A percentile compares a stretch with the other conserved stretches of the same genome.
Evolutionary conservation across 495 filamentous ascomycete genomes (phyloP).

Genomic region (Neurospora africana): DNA sequence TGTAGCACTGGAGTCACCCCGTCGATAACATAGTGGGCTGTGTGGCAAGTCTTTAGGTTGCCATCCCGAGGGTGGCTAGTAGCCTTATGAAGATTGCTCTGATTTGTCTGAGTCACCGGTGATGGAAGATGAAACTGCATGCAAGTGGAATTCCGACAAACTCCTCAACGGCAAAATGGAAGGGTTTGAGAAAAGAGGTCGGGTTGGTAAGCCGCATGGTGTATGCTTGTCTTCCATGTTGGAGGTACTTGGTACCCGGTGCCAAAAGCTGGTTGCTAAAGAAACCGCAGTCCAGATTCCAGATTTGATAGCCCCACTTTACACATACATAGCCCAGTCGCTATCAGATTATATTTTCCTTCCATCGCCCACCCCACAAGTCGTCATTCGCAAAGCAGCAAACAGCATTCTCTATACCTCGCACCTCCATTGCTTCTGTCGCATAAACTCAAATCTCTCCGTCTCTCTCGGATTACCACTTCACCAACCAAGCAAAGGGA

Average conservation of each 20-base stretch:
- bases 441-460: constrained; percentile 5
- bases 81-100: neutral
- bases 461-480: neutral
- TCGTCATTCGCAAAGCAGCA: constrained; percentile 9
- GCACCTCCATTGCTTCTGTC: neutral
- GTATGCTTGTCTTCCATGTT: neutral
- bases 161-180: neutral
- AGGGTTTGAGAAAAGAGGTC: neutral
- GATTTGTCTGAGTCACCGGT: neutral
- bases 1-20: neutral
- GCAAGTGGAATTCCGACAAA: neutral
- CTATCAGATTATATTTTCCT: neutral
- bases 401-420: constrained; percentile 1
- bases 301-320: neutral
- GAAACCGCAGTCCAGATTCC: neutral
- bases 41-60: neutral
- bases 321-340: neutral
- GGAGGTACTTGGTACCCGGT: neutral
- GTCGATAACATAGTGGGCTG: neutral
- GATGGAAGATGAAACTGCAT: neutral
- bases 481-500: constrained; percentile 5
- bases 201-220: neutral
- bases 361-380: constrained; percentile 2
- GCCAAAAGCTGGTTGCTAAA: neutral
- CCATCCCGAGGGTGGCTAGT: neutral